Base-by-base conservation (phyloP, 1,284 basidiomycete genomes). In the Malassezia arunalokei region DNA sequence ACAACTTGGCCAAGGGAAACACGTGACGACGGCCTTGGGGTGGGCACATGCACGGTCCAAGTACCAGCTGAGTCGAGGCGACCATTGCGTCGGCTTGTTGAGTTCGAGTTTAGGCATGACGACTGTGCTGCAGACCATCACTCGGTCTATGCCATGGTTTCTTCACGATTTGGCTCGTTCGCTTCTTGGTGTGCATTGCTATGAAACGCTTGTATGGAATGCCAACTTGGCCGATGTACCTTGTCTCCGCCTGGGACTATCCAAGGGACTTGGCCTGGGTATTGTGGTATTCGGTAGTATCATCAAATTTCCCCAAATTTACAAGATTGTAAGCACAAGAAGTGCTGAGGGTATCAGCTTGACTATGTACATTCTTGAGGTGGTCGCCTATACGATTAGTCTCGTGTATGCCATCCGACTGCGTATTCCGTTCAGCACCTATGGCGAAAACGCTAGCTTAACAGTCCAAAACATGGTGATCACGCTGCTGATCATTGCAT, bases 201-300 rank as follows among this genome's bases (percentile, higher is more conserved):
- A 95, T 77, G 80, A 80, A 27, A 84, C 84, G 47, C 81, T 98
- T 14, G 81, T 98, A 38, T 87, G 88, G 76, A 82, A 96, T 74
- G 81, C 92, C 54, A 76, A 95, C 74, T 65, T 94, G n/a, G 76
- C 75, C n/a, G 83, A 92, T 71, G 77, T 81, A 7, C 78, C 84
- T 56, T 98, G 92, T 73, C 78, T 98, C 71, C 89, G 89, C 73
- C 87, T 88, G 72, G 82, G 87, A 2, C 75, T 95, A 48, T 95
- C 90, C 3, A 98, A 96, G 71, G 87, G 83, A 0, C 77, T 98
- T 7, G 92, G 92, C 0, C 76, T 96, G 28, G 91, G 85, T 0
- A 91, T 98, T 58, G 89, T 96, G 38, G 77, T 87, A 1, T 92
- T 90, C 46, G 90, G 91, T 1, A 84, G 84, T 27, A 87, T 96